These are phyloP conservation scores for Aspergillus nidulans DNA, from an alignment of 495 filamentous ascomycete species.

Conservation along the genomic window DNA sequence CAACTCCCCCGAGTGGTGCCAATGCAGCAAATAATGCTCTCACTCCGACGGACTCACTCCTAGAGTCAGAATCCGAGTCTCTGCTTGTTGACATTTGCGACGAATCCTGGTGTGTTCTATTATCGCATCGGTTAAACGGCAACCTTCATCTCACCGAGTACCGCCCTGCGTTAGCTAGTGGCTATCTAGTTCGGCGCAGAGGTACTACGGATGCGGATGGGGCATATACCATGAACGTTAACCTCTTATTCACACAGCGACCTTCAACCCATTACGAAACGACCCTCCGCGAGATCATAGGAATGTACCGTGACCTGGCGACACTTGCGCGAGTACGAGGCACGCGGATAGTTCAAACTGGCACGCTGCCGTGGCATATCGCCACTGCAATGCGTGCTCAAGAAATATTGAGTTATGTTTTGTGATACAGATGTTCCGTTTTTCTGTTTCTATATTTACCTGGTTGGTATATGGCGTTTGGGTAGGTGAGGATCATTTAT, in stretches of 20 bases:
- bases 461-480: constrained; percentile 19
- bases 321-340: constrained; percentile 68
- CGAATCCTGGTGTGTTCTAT: constrained; percentile 73
- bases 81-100: constrained; percentile 73
- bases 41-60: constrained; percentile 49
- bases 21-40: constrained; percentile 42
- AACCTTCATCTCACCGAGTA: constrained; percentile 59
- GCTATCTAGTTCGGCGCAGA: constrained; percentile 73
- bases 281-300: constrained; percentile 65
- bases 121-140: constrained; percentile 67
- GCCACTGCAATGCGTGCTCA: constrained; percentile 67
- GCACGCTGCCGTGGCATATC: constrained; percentile 81
- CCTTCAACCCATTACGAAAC: constrained; percentile 46
- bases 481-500: constrained; percentile 1
- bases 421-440: constrained; percentile 23
- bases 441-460: constrained; percentile 13
- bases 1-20: constrained; percentile 28
- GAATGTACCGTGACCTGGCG: constrained; percentile 71
- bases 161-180: constrained; percentile 62
- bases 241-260: constrained; percentile 56
- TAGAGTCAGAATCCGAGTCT: constrained; percentile 65
- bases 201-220: constrained; percentile 58
- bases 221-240: constrained; percentile 60
- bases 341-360: constrained; percentile 54
- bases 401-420: constrained; percentile 42